Evolutionary conservation across 2,329 filamentous ascomycete species (phyloP), one percentile per base, ranked within the genome.

Genomic region (Xylariaceae sp.): DNA sequence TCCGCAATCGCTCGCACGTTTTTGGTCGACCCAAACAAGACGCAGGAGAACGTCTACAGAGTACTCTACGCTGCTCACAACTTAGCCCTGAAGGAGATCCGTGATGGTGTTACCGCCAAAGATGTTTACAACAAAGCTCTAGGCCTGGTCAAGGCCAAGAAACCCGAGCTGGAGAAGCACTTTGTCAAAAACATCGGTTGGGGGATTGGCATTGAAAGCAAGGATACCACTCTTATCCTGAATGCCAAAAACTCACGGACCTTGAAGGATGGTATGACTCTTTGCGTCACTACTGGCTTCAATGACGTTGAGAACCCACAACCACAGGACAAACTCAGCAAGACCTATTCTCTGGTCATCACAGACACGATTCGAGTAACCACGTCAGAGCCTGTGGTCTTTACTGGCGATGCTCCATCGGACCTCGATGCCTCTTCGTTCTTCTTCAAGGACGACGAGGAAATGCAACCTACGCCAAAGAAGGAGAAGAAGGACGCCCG

Each of bases 381-480:
- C 11, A 77, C 82, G 6, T 75, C 75, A n/a, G 90, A 96, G 46
- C 82, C 88, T 1, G 87, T 91, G 31, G 85, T 97, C 28, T 97
- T 99, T 73, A 99, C 94, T 16, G 91, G 90, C 53, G 92, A 97
- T 67, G 92, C 93, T 0, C 86, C 92, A 2, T 89, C 89, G 28
- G 93, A 96, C 66, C 83, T 96, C 53, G 94, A 97, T 64, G 91
- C 91, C 4, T 93, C 93, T 38, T 96, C 93, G 0, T 99, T 99
- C 77, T 97, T 97, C 74, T 99, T 99, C 78, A 96, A 96, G 67
- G 93, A 97, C 61, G 91, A 96, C 55, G 90, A 96, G 66, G 89
- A 95, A 60, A 84, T 90, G 57, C 86, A 90, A 69, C 88, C 89
- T 31, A 82, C 88, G 10, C 88, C 90, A n/a, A 95, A 94, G 61